Evolutionary conservation across 2,329 filamentous ascomycete species (phyloP).

Genomic region (Colletotrichum salicis): DNA sequence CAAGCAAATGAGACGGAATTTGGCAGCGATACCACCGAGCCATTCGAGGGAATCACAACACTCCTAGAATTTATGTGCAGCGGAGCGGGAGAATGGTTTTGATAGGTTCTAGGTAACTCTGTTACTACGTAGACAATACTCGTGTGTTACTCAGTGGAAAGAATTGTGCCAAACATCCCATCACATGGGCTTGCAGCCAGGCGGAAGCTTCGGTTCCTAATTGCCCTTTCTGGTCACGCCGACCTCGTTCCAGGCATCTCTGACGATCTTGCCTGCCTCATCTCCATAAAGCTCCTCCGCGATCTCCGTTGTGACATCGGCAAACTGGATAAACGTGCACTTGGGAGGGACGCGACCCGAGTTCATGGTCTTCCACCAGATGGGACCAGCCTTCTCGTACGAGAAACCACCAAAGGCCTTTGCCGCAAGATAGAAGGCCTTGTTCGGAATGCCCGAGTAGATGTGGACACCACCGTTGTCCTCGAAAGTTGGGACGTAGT

Average conservation of each 20-base stretch:
- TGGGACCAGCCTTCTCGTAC: slow-evolving; percentile 64
- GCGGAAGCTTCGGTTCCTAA: slow-evolving; percentile 12
- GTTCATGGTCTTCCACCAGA: slow-evolving; percentile 63
- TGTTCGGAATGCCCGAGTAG: slow-evolving; percentile 68
- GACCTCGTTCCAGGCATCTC: slow-evolving; percentile 59
- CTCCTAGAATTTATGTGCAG: not conserved
- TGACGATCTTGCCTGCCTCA: slow-evolving; percentile 54
- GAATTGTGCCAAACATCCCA: not conserved
- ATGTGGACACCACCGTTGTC: slow-evolving; percentile 67
- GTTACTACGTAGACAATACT: not conserved
- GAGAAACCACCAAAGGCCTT: slow-evolving; percentile 61
- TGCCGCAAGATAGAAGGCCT: slow-evolving; percentile 63
- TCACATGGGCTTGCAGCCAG: slow-evolving; percentile 1
- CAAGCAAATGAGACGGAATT: too few species aligned
- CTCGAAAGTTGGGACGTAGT: slow-evolving; percentile 51
- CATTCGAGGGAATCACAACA: not conserved
- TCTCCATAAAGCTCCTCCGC: slow-evolving; percentile 55
- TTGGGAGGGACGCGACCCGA: slow-evolving; percentile 52
- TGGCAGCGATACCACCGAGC: too few species aligned
- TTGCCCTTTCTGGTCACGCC: slow-evolving; percentile 47
- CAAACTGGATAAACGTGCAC: slow-evolving; percentile 60
- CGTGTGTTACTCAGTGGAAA: not conserved
- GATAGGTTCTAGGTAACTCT: not conserved
- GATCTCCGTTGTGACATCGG: slow-evolving; percentile 58
- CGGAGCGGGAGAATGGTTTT: not conserved